These are phyloP conservation scores for Panicum miliaceum DNA, from an alignment of 176 grass and related monocot species.

Conservation along the genomic window DNA sequence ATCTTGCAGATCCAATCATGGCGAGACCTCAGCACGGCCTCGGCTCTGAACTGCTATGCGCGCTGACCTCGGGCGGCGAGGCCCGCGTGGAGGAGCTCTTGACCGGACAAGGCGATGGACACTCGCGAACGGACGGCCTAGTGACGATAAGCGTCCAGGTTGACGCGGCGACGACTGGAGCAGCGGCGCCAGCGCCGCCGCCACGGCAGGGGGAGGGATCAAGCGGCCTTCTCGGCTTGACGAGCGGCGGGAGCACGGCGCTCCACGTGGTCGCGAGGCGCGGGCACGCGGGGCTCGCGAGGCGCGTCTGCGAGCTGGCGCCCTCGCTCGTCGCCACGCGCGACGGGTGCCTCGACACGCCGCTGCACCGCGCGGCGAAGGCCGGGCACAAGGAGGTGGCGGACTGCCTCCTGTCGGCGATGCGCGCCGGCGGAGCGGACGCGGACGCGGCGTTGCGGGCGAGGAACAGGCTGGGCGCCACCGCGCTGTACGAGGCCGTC, in stretches of 20 bases:
- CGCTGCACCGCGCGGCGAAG: conserved; percentile 35
- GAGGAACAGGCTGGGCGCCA: conserved; percentile 43
- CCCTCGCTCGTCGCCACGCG: not conserved
- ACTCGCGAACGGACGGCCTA: not conserved
- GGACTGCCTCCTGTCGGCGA: not conserved
- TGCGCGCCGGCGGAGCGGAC: not conserved
- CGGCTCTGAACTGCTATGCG: not conserved
- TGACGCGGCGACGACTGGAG: not conserved
- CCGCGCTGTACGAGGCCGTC: conserved; percentile 45
- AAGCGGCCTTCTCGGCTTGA: not conserved
- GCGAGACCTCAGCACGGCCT: not conserved
- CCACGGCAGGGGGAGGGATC: not conserved
- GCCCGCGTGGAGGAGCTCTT: not conserved
- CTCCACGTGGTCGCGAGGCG: conserved; percentile 55
- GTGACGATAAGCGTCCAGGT: not conserved
- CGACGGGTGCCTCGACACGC: conserved; percentile 49
- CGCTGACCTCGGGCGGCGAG: not conserved
- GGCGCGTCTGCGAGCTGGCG: not conserved
- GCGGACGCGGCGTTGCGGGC: not conserved
- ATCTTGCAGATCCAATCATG: conserved; percentile 1
- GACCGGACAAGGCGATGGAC: not conserved
- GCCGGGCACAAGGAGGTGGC: conserved; percentile 13
- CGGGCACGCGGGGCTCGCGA: conserved; percentile 10
- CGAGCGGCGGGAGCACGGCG: not conserved
- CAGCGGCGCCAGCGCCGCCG: not conserved